phyloP scores from a whole-genome alignment of 2,329 filamentous ascomycete genomes.

The Karstenula rhodostoma region DNA sequence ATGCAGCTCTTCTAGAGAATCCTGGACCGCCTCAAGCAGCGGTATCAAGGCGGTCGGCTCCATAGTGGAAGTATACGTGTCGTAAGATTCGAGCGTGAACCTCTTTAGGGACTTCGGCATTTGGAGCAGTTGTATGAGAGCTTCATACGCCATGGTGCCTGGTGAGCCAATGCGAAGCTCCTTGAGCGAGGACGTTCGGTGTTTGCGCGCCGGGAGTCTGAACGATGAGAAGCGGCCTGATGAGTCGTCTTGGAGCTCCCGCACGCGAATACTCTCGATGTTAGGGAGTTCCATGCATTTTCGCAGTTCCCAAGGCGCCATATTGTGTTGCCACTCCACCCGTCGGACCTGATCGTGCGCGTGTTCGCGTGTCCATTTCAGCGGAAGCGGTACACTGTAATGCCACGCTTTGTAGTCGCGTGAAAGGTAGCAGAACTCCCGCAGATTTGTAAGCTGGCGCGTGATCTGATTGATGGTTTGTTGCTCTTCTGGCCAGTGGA shows the following conservation, averaged over 20 bases:
- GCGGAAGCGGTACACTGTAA: constrained; percentile 11
- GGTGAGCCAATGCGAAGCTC: constrained; percentile 13
- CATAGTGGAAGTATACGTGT: not conserved
- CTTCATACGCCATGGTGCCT: not conserved
- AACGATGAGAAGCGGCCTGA: not conserved
- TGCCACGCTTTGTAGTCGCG: constrained; percentile 18
- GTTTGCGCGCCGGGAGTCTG: not conserved
- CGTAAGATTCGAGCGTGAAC: constrained; percentile 2
- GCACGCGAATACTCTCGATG: constrained; percentile 12
- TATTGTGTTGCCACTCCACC: constrained; percentile 19
- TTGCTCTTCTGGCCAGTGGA: constrained; percentile 16
- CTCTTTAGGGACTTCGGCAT: constrained; percentile 5
- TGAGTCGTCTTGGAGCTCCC: constrained; percentile 9
- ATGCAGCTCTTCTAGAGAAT: constrained; percentile 13
- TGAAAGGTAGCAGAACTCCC: constrained; percentile 14
- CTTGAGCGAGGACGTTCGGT: constrained; percentile 5
- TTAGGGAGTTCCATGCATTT: constrained; percentile 14
- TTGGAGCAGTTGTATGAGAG: constrained; percentile 4
- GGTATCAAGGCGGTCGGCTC: not conserved
- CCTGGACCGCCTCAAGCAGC: constrained; percentile 10
- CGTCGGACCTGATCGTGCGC: constrained; percentile 8
- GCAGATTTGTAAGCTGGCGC: constrained; percentile 12
- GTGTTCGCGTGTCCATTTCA: constrained; percentile 3
- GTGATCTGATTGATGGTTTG: constrained; percentile 12
- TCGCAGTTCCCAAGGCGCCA: constrained; percentile 8